phyloP scores from a whole-genome alignment of 768 basidiomycete genomes.

The Kwoniella mangroviensis region DNA sequence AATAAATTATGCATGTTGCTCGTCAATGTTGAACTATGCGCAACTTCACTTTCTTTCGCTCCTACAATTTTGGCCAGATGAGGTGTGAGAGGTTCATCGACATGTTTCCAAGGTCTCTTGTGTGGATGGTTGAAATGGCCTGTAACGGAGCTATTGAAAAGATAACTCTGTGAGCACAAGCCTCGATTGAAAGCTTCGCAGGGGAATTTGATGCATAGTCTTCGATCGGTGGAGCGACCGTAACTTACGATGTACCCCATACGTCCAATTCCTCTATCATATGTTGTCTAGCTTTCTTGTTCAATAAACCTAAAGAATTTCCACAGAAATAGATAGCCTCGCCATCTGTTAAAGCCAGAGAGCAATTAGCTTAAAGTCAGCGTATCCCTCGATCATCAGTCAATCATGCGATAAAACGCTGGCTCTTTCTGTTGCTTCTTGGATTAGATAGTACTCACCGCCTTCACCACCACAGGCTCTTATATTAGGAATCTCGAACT shows the following conservation, averaged over 20 bases:
- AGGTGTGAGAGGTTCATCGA: constrained; percentile 72
- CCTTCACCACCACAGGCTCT: constrained; percentile 50
- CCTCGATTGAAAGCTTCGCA: too few relatives aligned
- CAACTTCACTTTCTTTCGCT: constrained; percentile 85
- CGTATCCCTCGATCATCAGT: too few relatives aligned
- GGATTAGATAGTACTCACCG: constrained; percentile 30
- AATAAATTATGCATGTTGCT: constrained; percentile 95
- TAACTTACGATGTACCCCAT: constrained; percentile 69
- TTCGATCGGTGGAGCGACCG: not conserved
- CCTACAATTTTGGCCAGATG: constrained; percentile 82
- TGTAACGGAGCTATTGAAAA: constrained; percentile 69
- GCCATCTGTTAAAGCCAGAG: constrained; percentile 32
- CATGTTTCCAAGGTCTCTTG: constrained; percentile 78
- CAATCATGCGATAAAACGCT: too few relatives aligned
- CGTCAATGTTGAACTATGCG: constrained; percentile 93
- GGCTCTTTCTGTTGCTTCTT: too few relatives aligned
- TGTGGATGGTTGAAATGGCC: constrained; percentile 92
- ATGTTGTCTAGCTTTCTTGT: constrained; percentile 72
- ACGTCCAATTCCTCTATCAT: constrained; percentile 80
- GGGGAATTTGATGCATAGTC: too few relatives aligned
- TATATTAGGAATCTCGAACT: constrained; percentile 53
- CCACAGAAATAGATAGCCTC: constrained; percentile 81
- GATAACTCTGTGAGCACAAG: not conserved
- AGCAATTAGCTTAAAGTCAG: too few relatives aligned
- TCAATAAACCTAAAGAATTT: constrained; percentile 86